Evolutionary conservation across 2,329 filamentous ascomycete genomes (phyloP), one percentile per base, ranked within the genome.

Genomic region (Fusarium sp.): DNA sequence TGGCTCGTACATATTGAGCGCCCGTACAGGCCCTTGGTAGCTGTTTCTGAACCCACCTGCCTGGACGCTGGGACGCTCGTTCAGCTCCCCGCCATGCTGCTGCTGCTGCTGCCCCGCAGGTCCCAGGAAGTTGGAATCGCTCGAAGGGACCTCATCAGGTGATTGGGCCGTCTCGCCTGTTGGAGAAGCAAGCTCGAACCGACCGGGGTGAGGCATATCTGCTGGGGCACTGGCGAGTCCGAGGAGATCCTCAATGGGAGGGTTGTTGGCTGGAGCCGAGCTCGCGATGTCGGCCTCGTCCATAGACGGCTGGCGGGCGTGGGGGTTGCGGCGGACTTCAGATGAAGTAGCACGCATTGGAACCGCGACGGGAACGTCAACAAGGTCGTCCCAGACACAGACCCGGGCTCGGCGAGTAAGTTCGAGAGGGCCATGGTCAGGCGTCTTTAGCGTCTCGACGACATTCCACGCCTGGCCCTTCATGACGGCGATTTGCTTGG

Each of bases 391-490:
- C 96, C 96, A 99, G 11, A 99, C 95, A 74, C 93, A 97, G 16
- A 99, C 95, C 74, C 95, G 90, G 53, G 93, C 91, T 71, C 96
- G 87, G 68, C 96, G 87, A 4, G 96, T 98, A 58, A 99, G 87
- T 80, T 98, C 96, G 16, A 99, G 83, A 0, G 96, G 96, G 0
- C 96, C 96, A 76, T 98, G 95, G 76, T 98, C 96, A 0, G 89
- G 85, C 16, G 92, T 92, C 79, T 99, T 99, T 66, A 99, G 85
- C 0, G 96, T 97, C 82, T 99, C 96, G 4, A 99, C 96, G 0
- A 99, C 96, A 77, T 99, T 99, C 93, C 96, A 99, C 0, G 96
- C 96, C 78, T 99, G 96, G 10, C 96, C 96, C 81, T 99, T 99
- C 93, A 99, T 97, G 64, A 99, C 96, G 1, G 96, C 95, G 67